These are phyloP conservation scores for Trichophyton rubrum DNA, from an alignment of 2,329 filamentous ascomycete genomes.

Conservation along the genomic window DNA sequence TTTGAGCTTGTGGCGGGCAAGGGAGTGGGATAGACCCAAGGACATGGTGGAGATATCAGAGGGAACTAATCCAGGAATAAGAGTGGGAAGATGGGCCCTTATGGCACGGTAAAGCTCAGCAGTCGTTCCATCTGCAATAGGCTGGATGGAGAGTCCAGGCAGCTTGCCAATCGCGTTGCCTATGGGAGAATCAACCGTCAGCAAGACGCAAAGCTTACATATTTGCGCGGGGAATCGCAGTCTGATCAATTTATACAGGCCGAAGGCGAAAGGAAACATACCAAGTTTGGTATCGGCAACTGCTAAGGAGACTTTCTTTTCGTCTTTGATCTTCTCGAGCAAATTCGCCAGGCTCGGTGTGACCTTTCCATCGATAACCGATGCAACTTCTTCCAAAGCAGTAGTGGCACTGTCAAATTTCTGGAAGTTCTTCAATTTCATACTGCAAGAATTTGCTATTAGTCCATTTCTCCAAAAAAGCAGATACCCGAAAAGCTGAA, in stretches of 20 bases:
- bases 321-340: conserved; percentile 82
- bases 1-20: conserved; percentile 95
- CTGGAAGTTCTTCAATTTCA: conserved; percentile 93
- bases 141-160: conserved; percentile 71
- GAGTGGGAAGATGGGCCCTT: conserved; percentile 74
- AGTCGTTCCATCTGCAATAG: conserved; percentile 69
- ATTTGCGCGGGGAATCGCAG: not conserved
- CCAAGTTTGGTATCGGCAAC: conserved; percentile 87
- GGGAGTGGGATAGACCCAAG: conserved; percentile 88
- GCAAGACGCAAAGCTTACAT: not conserved
- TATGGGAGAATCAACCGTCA: conserved; percentile 13
- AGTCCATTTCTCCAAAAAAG: conserved; percentile 2
- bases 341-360: conserved; percentile 72
- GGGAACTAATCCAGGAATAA: conserved; percentile 77
- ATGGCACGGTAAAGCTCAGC: conserved; percentile 90
- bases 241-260: not conserved
- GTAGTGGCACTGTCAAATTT: conserved; percentile 92
- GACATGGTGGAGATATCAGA: conserved; percentile 89
- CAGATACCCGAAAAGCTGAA: not conserved
- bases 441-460: conserved; percentile 34
- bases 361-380: conserved; percentile 86
- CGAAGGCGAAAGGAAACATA: conserved; percentile 17
- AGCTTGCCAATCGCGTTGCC: conserved; percentile 84
- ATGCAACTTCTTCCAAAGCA: conserved; percentile 79
- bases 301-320: conserved; percentile 91